Evolutionary conservation across 106 monocot genomes (phyloP), one percentile per base, ranked within the genome.

Genomic region (Platanthera zijinensis): DNA sequence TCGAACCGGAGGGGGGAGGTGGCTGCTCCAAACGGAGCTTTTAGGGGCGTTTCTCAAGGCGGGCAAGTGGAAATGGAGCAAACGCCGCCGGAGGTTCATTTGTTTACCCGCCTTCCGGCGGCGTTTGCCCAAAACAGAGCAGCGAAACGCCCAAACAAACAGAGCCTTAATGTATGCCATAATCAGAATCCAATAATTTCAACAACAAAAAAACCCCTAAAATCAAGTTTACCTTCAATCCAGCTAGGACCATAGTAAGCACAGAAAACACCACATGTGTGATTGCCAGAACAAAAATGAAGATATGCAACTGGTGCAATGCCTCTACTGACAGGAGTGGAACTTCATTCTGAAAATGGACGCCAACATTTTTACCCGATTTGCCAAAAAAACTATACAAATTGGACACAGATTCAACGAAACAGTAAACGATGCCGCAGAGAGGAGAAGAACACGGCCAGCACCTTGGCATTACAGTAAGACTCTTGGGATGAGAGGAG

Each of bases 201-300:
- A 74, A 74, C 25, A 48, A 77, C 22, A 50, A 30, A 12, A n/a
- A n/a, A n/a, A n/a, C n/a, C 25, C 51, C 22, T 49, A 71, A 62
- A 47, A 62, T n/a, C 19, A 22, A 4, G 66, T 56, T 79, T 83
- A 86, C 91, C 91, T 84, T 91, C 19, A 71, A 76, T 30, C 86
- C 88, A 76, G 85, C 91, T 69, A 91, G 62, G 71, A 88, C 11
- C 91, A 91, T 85, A 50, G 91, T 91, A 48, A 86, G 61, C 54
- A 82, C 85, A 76, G 86, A 80, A 76, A 86, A 91, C 48, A 82
- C 28, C 21, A 91, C 91, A 86, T 91, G 91, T 50, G 84, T 82
- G 74, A 86, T 72, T 12, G 91, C 91, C 50, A 88, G 80, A 79
- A 91, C 86, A 73, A 91, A 91, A 75, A 91, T 91, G 76, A 91